Evolutionary conservation across 2,329 filamentous ascomycete genomes (phyloP).

Genomic region (Domatiomyces globalis): DNA sequence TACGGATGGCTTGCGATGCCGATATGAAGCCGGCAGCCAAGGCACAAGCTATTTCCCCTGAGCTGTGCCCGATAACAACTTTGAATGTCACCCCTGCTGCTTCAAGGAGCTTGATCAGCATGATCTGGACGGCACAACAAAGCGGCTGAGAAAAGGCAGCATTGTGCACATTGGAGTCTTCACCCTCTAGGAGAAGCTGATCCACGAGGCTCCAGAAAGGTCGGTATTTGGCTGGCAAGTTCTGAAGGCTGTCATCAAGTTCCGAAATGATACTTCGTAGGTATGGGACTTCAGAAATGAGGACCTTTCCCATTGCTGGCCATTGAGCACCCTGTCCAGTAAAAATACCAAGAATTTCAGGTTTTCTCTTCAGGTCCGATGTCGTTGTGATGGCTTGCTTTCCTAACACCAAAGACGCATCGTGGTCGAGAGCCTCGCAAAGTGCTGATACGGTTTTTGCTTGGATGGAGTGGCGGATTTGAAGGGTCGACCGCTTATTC

Average conservation of each 20-base stretch:
- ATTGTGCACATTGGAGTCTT: slow-evolving; percentile 12
- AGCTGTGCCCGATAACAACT: slow-evolving; percentile 36
- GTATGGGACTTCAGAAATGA: slow-evolving; percentile 17
- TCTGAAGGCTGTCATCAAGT: slow-evolving; percentile 9
- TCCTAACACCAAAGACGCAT: too few species aligned
- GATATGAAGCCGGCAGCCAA: slow-evolving; percentile 29
- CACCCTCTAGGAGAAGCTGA: slow-evolving; percentile 10
- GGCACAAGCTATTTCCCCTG: slow-evolving; percentile 36
- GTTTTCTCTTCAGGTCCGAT: too few species aligned
- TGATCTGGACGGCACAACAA: slow-evolving; percentile 23
- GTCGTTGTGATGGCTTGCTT: too few species aligned
- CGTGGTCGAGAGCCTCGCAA: too few species aligned
- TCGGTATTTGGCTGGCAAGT: slow-evolving; percentile 1
- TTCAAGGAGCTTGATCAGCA: slow-evolving; percentile 20
- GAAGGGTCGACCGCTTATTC: too few species aligned
- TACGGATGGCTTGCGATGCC: slow-evolving; percentile 16
- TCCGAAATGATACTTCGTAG: slow-evolving; percentile 2
- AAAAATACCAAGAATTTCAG: slow-evolving; percentile 20
- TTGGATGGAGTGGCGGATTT: too few species aligned
- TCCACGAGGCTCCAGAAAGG: slow-evolving; percentile 6
- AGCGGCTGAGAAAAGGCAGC: slow-evolving; percentile 21
- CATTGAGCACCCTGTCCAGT: slow-evolving; percentile 27
- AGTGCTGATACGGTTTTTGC: too few species aligned
- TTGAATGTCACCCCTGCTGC: slow-evolving; percentile 16
- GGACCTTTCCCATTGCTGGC: slow-evolving; percentile 21